Evolutionary conservation across 129 eudicot species (phyloP), one percentile per base, ranked within the genome.

Genomic region (Erigeron canadensis): DNA sequence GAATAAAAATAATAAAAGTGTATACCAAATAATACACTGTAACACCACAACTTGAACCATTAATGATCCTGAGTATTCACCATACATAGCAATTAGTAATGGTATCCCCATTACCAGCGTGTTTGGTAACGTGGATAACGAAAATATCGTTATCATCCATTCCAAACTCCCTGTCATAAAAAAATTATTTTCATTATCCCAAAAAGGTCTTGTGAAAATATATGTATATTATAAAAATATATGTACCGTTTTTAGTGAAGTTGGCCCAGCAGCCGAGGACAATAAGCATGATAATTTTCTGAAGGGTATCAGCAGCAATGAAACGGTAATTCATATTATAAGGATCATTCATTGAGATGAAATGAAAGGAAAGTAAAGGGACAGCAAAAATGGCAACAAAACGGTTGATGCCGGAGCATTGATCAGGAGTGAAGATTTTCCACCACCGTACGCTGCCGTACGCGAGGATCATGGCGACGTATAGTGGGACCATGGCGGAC

Each of bases 391-490:
- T 72, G 51, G 98, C 96, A 16, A 91, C 98, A 60, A 91, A 91
- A 1, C 96, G 84, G 76, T 91, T 91, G 84, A 91, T 91, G 76
- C 96, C 98, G 82, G 98, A 91, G 83, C 96, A 91, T 68, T 91
- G 98, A 67, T 91, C 96, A 1, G 98, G 94, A 15, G 94, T 75
- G 81, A 91, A 91, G 8, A 91, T 91, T 65, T 89, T 86, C 98
- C 98, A 91, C 98, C 98, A 91, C 23, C 95, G 84, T 42, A 91
- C 98, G 16, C 96, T 88, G 75, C 98, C 98, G 74, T 89, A 91
- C 23, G 98, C 98, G 19, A 91, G 77, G 10, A 91, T 89, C 98
- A 91, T 91, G 74, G 98, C 98, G 34, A 91, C 98, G 72, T 91
- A 91, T 5, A 91, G 81, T 0, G 98, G 98, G 13, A 91, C 81